Base-by-base conservation (phyloP, 208 protist species). In the Leptomonas pyrrhocoris region DNA sequence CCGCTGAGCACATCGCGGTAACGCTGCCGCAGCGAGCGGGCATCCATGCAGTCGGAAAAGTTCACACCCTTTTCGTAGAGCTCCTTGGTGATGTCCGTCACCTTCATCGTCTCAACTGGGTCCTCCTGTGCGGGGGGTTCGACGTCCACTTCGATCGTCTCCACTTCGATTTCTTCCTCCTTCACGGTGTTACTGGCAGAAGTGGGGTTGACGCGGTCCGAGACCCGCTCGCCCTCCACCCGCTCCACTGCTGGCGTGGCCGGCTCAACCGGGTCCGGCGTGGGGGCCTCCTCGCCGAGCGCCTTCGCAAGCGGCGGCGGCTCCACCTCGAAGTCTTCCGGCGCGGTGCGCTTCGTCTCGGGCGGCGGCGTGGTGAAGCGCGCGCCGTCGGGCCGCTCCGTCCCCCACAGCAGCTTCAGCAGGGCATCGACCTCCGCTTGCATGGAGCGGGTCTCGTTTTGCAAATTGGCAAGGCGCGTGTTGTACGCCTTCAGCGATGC, bases 11-110 rank as follows among this genome's bases (percentile, higher is more conserved):
- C 84, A 57, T 95, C 93, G 45, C 84, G 80, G 69, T 95, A 97
- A 30, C 90, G 86, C 77, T 94, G 85, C 15, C 93, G 84, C 46
- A 97, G 81, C 2, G 88, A 85, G 13, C 80, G 73, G 1, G 86
- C 93, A 40, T 97, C 90, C 36, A 95, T 85, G 68, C 93, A 97
- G 68, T 97, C 90, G 28, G 90, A 92, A 66, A 97, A 97, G 73
- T 95, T 93, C 13, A 97, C 76, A 42, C 90, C 90, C 13, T 79
- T 78, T 60, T 94, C 93, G 68, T 94, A 95, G 27, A 97, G 79
- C 28, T 97, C 86, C 57, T 88, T 90, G 5, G 93, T 97, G 61
- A 97, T 95, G 73, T 97, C 93, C 13, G 85, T 94, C 31, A 95
- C 89, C 63, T 83, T 84, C 85, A 95, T 94, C 42, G 68, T 84